Conservation (phyloP, 2,329 filamentous ascomycete genomes). For the Cladosporium sp. region DNA sequence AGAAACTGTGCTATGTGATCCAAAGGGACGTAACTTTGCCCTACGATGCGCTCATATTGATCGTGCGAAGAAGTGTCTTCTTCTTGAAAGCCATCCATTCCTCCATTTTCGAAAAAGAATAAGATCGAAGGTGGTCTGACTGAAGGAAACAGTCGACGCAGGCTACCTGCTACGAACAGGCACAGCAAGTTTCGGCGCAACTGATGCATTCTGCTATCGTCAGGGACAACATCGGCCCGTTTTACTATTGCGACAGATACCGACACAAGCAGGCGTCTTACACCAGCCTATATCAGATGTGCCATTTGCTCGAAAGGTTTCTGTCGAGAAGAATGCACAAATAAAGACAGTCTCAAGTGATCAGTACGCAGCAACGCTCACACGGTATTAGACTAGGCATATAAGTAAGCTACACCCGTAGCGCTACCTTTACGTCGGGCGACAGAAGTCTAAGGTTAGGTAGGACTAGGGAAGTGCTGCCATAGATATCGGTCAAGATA, state of each 20-base stretch:
- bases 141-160: not conserved
- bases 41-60: too few relatives aligned
- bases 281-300: not conserved
- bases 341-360: not conserved
- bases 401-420: not conserved
- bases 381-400: not conserved
- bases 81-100: too few relatives aligned
- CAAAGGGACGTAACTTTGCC: too few relatives aligned
- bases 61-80: too few relatives aligned
- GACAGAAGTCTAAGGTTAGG: not conserved
- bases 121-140: not conserved
- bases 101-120: too few relatives aligned
- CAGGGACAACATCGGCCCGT: not conserved
- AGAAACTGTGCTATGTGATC: too few relatives aligned
- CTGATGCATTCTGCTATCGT: not conserved
- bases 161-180: not conserved
- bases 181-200: not conserved
- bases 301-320: not conserved
- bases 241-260: not conserved
- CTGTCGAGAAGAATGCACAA: not conserved
- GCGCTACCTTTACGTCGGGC: not conserved
- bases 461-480: not conserved
- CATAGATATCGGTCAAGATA: not conserved
- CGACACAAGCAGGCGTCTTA: constrained; percentile 2
- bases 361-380: not conserved